A percentile compares a stretch with the other conserved stretches of the same genome.
Evolutionary conservation across 2,329 filamentous ascomycete species (phyloP).

Genomic region (Harringtonia lauricola): DNA sequence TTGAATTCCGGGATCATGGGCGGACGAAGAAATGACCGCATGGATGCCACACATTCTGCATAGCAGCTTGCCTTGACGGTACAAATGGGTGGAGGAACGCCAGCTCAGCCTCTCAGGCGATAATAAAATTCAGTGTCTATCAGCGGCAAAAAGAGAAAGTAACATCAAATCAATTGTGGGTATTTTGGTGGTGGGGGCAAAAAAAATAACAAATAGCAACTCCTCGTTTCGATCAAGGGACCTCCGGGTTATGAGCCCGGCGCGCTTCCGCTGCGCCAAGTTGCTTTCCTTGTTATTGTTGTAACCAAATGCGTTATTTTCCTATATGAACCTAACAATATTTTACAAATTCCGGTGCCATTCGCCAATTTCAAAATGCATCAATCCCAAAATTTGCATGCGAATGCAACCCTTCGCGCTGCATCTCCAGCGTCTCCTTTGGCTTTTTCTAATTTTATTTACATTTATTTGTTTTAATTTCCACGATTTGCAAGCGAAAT

Average conservation of each 20-base stretch:
- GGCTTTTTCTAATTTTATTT: too few relatives aligned
- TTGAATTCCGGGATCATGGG: slow-evolving; percentile 15
- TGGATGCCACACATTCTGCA: slow-evolving; percentile 51
- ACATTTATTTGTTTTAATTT: too few relatives aligned
- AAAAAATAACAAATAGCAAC: slow-evolving; percentile 7
- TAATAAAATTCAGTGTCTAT: too few relatives aligned
- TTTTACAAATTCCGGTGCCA: too few relatives aligned
- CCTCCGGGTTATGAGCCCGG: slow-evolving; percentile 11
- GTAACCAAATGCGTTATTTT: neutral
- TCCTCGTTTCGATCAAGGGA: slow-evolving; percentile 11
- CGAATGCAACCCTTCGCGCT: too few relatives aligned
- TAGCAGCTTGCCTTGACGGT: neutral
- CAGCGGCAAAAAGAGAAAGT: neutral
- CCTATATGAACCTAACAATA: neutral
- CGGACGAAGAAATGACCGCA: slow-evolving; percentile 31
- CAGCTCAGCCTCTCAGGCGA: too few relatives aligned
- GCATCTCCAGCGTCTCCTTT: neutral
- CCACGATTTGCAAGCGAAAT: too few relatives aligned
- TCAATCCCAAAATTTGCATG: too few relatives aligned
- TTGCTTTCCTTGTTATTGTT: slow-evolving; percentile 3
- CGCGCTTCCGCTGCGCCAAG: slow-evolving; percentile 11
- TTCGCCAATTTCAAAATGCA: too few relatives aligned
- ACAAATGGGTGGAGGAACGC: too few relatives aligned
- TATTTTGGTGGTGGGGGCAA: neutral
- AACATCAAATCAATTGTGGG: neutral